Evolutionary conservation across 768 basidiomycete species (phyloP), one percentile per base, ranked within the genome.

Genomic region (Xanthoconium stramineum): DNA sequence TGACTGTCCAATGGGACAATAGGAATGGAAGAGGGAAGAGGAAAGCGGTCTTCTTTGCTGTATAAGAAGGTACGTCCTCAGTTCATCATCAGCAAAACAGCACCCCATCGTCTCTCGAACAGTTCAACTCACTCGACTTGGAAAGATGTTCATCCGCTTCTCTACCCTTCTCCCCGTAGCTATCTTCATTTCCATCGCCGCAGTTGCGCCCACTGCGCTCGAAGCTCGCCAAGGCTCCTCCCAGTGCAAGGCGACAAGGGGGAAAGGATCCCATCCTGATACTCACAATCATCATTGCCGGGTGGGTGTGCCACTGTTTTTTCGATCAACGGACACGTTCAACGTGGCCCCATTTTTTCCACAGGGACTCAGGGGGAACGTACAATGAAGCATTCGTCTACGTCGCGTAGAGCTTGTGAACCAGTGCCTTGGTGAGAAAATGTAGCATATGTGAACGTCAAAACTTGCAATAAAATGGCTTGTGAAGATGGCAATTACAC

Each of bases 81-180:
- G 2, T 6, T 40, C 39, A 52, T 12, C 43, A 44, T 40, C 54
- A 51, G 35, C 14, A 12, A 50, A 53, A 35, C 32, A 29, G n/a
- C 5, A 32, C 32, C 29, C 24, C 36, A 43, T 43, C 13, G 28
- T 32, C 36, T 43, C 32, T 50, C 30, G 10, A 51, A 37, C 30
- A 32, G 20, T 13, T 14, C 13, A 12, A 32, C 17, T 37, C 38
- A 9, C 35, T 13, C 9, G 14, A 13, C 15, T 13, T 35, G 12
- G 6, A 47, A 43, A 45, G 3, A 66, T 62, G 63, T 53, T 19
- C 33, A 14, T 43, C 19, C 55, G 50, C 47, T 39, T 56, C 17
- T 30, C 56, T 43, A 5, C 36, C 17, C 35, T 65, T 8, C 13
- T 60, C 36, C 43, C 61, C 24, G 14, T 65, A 39, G 48, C 38